Conservation (phyloP, 2,329 filamentous ascomycete species). For the Phialocephala sp. region DNA sequence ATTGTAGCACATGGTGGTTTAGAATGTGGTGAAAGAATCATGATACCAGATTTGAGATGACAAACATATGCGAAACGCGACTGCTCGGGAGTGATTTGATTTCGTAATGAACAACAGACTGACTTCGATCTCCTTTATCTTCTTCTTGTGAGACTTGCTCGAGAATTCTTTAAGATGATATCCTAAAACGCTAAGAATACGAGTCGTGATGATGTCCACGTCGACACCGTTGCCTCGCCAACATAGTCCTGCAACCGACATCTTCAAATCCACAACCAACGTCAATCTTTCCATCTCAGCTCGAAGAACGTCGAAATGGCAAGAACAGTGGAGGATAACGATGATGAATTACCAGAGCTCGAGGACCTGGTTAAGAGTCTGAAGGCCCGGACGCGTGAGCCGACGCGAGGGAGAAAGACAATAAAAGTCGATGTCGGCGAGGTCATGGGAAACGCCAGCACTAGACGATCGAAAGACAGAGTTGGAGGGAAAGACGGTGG, state of each 20-base stretch:
- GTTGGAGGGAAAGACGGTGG: neutral
- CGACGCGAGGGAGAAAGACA: neutral
- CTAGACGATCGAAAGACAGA: too few species aligned
- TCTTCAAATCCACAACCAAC: neutral
- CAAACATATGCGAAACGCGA: too few species aligned
- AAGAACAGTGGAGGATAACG: slow-evolving; percentile 31
- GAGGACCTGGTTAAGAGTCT: slow-evolving; percentile 19
- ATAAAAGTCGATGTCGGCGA: neutral
- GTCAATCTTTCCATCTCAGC: neutral
- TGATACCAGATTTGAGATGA: too few species aligned
- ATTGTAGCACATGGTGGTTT: neutral
- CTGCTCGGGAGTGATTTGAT: too few species aligned
- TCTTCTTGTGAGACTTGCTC: too few species aligned
- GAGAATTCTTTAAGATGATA: too few species aligned
- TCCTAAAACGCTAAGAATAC: too few species aligned
- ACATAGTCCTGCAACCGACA: neutral
- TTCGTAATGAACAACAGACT: too few species aligned
- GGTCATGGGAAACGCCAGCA: neutral
- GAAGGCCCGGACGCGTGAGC: neutral
- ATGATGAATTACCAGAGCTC: slow-evolving; percentile 35
- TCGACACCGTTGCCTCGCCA: neutral
- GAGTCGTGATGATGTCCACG: neutral
- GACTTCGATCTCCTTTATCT: too few species aligned
- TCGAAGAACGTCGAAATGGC: slow-evolving; percentile 24
- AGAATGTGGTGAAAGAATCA: neutral